phyloP scores from a whole-genome alignment of 2,329 filamentous ascomycete genomes.

The Stemphylium vesicarium region DNA sequence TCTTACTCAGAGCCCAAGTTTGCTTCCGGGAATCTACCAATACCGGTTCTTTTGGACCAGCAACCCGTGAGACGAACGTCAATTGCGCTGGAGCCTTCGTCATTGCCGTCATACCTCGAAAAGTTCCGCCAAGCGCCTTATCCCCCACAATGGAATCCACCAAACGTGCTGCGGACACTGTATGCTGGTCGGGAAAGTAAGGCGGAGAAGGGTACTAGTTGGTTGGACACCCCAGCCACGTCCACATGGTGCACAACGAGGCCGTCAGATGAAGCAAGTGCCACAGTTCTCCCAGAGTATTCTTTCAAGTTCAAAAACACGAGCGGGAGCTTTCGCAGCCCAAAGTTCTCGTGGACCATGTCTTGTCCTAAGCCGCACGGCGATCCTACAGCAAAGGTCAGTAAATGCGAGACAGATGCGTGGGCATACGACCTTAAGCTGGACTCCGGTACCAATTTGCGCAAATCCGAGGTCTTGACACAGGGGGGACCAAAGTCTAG shows the following conservation, averaged over 20 bases:
- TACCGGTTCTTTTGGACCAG: constrained; percentile 16
- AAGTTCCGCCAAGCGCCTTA: constrained; percentile 37
- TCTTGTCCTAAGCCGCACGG: constrained; percentile 3
- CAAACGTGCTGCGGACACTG: constrained; percentile 28
- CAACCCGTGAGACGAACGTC: constrained; percentile 1
- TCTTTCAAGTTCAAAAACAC: constrained; percentile 34
- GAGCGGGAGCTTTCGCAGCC: constrained; percentile 34
- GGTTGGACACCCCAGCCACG: constrained; percentile 34
- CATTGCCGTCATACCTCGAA: constrained; percentile 36
- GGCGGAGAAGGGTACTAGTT: constrained; percentile 22
- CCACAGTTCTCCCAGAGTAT: constrained; percentile 23
- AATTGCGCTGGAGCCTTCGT: constrained; percentile 13
- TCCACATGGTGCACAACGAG: constrained; percentile 32
- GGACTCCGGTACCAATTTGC: constrained; percentile 27
- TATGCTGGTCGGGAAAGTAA: constrained; percentile 24
- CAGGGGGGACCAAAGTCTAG: constrained; percentile 20
- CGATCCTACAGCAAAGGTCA: background rate
- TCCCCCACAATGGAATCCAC: constrained; percentile 40
- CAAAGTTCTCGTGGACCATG: constrained; percentile 40
- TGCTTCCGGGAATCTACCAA: constrained; percentile 16
- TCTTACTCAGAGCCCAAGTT: constrained; percentile 7
- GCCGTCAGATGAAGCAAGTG: constrained; percentile 18
- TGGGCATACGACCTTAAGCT: constrained; percentile 41
- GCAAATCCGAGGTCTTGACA: constrained; percentile 35
- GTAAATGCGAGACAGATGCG: constrained; percentile 1